Evolutionary conservation across 169 alveolate species (phyloP).

Genomic region (Eimeria zaria): DNA sequence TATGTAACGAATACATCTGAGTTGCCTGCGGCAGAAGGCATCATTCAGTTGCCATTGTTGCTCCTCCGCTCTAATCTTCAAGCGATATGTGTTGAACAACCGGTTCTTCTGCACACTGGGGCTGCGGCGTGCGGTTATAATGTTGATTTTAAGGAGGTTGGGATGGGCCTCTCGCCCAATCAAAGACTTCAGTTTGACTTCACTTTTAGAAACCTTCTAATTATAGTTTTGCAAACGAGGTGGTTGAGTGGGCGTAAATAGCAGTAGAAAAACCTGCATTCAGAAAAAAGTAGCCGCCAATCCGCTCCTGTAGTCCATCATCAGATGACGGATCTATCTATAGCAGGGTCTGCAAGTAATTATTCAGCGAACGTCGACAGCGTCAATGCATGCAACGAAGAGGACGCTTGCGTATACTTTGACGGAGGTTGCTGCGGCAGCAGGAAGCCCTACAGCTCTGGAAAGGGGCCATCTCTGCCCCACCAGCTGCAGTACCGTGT

Average conservation of each 20-base stretch:
- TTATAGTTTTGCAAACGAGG: not conserved
- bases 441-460: not conserved
- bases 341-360: no score
- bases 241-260: not conserved
- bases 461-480: not conserved
- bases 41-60: not conserved
- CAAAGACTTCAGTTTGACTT: not conserved
- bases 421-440: not conserved
- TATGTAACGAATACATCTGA: not conserved
- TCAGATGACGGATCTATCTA: not conserved
- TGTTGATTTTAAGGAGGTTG: not conserved
- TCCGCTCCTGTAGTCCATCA: not conserved
- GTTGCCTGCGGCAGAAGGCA: slow-evolving; percentile 11
- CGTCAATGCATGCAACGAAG: not conserved
- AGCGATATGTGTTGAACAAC: not conserved
- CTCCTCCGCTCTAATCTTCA: not conserved
- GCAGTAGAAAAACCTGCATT: not conserved
- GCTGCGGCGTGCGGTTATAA: not conserved
- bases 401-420: not conserved
- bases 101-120: not conserved
- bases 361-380: not conserved
- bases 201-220: not conserved
- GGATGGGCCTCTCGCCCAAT: not conserved
- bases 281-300: no score
- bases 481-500: not conserved